Conservation (phyloP, 805 yeast species). For the Scheffersomyces coipomensis region DNA sequence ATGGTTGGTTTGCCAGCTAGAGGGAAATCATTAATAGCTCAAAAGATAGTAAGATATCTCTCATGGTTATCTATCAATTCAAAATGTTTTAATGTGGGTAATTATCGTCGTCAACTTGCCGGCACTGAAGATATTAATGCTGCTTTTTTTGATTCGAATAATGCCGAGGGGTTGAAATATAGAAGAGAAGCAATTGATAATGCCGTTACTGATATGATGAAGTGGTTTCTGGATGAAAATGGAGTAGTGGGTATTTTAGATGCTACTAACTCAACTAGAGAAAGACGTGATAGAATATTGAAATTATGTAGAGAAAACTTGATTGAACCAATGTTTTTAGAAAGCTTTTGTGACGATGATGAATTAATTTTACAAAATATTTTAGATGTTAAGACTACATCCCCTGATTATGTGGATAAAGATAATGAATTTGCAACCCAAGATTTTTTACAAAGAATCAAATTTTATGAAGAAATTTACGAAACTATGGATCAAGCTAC, state of each 20-base stretch:
- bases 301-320: slow-evolving; percentile 59
- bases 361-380: slow-evolving; percentile 77
- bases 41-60: slow-evolving; percentile 87
- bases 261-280: slow-evolving; percentile 84
- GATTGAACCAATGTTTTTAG: slow-evolving; percentile 89
- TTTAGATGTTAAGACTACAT: slow-evolving; percentile 79
- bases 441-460: slow-evolving; percentile 74
- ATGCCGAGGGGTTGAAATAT: slow-evolving; percentile 59
- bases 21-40: slow-evolving; percentile 93
- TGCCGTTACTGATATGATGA: slow-evolving; percentile 78
- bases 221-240: slow-evolving; percentile 77
- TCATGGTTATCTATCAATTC: slow-evolving; percentile 90
- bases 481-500: slow-evolving; percentile 64
- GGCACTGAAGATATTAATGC: slow-evolving; percentile 64
- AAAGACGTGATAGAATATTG: slow-evolving; percentile 64
- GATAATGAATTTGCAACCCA: slow-evolving; percentile 69
- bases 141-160: slow-evolving; percentile 70
- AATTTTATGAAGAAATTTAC: slow-evolving; percentile 70
- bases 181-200: slow-evolving; percentile 67
- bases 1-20: slow-evolving; percentile 90
- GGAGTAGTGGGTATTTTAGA: slow-evolving; percentile 93
- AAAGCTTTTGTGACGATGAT: slow-evolving; percentile 85
- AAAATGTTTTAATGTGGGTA: slow-evolving; percentile 86
- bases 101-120: slow-evolving; percentile 63
- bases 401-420: slow-evolving; percentile 73